phyloP scores from a whole-genome alignment of 345 rosid genomes.

The Carallia pectinifolia region DNA sequence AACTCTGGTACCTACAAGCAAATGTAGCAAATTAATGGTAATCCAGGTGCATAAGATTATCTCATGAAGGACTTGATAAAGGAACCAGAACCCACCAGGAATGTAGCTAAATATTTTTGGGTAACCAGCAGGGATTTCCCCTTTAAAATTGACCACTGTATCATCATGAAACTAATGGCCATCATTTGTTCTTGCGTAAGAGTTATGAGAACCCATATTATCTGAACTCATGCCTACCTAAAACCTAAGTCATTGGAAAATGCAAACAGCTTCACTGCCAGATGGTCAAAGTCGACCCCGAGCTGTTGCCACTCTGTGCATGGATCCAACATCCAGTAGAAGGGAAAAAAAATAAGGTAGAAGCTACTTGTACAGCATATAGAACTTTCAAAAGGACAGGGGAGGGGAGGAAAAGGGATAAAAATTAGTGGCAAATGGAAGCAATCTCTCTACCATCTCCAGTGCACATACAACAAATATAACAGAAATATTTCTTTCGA shows the following conservation, averaged over 20 bases:
- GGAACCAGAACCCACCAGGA: background rate
- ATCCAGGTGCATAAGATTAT: conserved; percentile 5
- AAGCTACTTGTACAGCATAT: background rate
- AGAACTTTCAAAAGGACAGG: background rate
- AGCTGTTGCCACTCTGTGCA: background rate
- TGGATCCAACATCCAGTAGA: background rate
- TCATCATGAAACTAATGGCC: background rate
- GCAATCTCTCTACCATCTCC: background rate
- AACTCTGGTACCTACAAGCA: conserved; percentile 62
- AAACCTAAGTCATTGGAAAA: background rate
- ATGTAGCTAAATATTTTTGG: no score
- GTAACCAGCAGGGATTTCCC: background rate
- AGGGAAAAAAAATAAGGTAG: background rate
- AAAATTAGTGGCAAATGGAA: no score
- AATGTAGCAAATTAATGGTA: conserved; percentile 15
- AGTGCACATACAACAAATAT: conserved; percentile 1
- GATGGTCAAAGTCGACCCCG: background rate
- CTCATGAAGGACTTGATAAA: background rate
- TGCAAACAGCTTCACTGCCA: background rate
- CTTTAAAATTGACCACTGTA: no score
- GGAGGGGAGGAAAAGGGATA: background rate
- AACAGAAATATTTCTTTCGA: conserved; percentile 18
- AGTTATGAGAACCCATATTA: background rate
- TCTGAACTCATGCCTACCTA: background rate
- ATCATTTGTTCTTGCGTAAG: background rate